These are phyloP conservation scores for Solanum corneliomulleri DNA, from an alignment of 257 asterid genomes.

Conservation along the genomic window DNA sequence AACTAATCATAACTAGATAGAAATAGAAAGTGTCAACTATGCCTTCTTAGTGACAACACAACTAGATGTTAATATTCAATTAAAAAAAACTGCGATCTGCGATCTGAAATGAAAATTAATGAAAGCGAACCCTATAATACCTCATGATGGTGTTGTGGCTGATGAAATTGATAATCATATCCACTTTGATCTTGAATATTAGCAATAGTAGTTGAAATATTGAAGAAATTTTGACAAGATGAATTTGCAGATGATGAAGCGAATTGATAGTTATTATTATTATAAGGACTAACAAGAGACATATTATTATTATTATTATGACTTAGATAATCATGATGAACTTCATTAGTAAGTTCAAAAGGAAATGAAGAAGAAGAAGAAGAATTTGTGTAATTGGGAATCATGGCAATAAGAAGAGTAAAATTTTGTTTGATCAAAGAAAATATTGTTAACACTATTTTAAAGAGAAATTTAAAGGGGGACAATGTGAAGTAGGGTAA, in stretches of 20 bases:
- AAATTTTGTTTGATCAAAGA: neutral
- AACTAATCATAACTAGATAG: neutral
- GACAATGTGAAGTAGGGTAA: neutral
- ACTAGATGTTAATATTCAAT: no score
- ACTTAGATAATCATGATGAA: conserved; percentile 1
- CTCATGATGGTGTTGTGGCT: conserved; percentile 22
- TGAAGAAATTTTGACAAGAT: conserved; percentile 2
- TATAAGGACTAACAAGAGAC: conserved; percentile 4
- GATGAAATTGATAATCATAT: conserved; percentile 16
- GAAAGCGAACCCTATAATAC: conserved; percentile 10
- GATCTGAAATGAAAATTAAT: neutral
- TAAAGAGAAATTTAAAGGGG: conserved; percentile 12
- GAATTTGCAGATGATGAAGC: conserved; percentile 29
- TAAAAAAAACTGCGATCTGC: neutral
- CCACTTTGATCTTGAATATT: conserved; percentile 27
- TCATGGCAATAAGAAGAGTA: neutral
- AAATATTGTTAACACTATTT: neutral
- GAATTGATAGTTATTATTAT: conserved; percentile 6
- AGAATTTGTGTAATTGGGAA: conserved; percentile 24
- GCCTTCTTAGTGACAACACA: neutral
- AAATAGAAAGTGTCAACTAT: neutral
- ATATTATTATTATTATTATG: neutral
- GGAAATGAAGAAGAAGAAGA: conserved; percentile 24
- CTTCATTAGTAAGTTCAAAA: conserved; percentile 13
- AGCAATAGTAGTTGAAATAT: conserved; percentile 22